These are phyloP conservation scores for Fusarium protoensiforme DNA, from an alignment of 2,329 filamentous ascomycete species.

Conservation along the genomic window DNA sequence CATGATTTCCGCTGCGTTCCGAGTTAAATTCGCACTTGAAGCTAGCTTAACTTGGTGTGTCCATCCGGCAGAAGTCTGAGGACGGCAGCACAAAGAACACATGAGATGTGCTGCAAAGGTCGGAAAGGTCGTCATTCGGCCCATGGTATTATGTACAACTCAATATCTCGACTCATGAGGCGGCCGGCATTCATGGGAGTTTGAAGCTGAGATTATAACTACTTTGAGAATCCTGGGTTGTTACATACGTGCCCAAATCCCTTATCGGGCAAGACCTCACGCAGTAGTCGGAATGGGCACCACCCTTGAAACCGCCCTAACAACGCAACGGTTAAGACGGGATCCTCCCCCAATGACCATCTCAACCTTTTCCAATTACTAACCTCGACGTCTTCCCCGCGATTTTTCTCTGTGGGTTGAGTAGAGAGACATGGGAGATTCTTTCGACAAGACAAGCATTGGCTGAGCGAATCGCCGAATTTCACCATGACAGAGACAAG, in stretches of 20 bases:
- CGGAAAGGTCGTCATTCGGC: not conserved
- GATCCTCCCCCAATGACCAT: slow-evolving; percentile 6
- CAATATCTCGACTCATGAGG: not conserved
- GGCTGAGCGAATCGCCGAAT: not conserved
- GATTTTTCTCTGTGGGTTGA: not conserved
- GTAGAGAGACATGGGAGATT: not conserved
- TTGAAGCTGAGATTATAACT: not conserved
- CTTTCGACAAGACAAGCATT: not conserved
- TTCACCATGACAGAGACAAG: slow-evolving; percentile 8
- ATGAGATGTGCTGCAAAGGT: not conserved
- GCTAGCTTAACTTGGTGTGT: not conserved
- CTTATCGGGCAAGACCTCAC: not conserved
- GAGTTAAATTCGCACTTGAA: fast-evolving
- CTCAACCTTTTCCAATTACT: not conserved
- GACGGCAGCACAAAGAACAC: not conserved
- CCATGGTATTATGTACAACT: not conserved
- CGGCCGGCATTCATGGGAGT: not conserved
- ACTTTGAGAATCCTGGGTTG: not conserved
- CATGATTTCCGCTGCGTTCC: not conserved
- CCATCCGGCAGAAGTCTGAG: not conserved
- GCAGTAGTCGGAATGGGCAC: not conserved
- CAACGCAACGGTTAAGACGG: slow-evolving; percentile 1
- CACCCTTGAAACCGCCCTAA: not conserved
- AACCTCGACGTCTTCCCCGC: not conserved
- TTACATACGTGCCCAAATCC: not conserved